Conservation (phyloP, 2,329 filamentous ascomycete genomes). For the Lithohypha guttulata region DNA sequence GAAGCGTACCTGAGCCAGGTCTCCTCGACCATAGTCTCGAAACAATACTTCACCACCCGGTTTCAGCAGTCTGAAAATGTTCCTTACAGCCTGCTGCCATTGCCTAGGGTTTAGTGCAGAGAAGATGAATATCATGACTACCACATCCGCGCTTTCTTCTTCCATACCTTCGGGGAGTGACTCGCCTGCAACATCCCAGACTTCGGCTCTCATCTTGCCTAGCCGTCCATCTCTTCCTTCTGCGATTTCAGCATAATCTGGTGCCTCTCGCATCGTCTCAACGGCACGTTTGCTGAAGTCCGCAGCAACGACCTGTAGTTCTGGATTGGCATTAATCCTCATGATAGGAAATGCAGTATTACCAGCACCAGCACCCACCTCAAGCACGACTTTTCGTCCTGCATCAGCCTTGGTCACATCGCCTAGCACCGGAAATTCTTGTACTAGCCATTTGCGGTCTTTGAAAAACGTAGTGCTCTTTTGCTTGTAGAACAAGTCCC, state of each 20-base stretch:
- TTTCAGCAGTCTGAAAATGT: slow-evolving; percentile 73
- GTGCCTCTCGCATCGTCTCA: slow-evolving; percentile 75
- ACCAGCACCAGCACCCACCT: slow-evolving; percentile 89
- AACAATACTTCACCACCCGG: slow-evolving; percentile 90
- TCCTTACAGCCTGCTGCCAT: slow-evolving; percentile 72
- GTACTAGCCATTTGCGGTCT: slow-evolving; percentile 89
- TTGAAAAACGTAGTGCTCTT: slow-evolving; percentile 98
- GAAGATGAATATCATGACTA: slow-evolving; percentile 95
- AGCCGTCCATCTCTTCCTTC: not conserved
- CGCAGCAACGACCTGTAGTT: slow-evolving; percentile 79
- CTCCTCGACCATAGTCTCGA: slow-evolving; percentile 90
- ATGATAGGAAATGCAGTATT: slow-evolving; percentile 94
- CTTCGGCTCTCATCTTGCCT: slow-evolving; percentile 66
- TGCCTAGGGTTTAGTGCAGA: slow-evolving; percentile 76
- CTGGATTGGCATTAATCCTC: slow-evolving; percentile 68
- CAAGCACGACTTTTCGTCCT: slow-evolving; percentile 62
- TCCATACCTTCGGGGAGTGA: slow-evolving; percentile 62
- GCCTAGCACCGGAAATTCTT: slow-evolving; percentile 85
- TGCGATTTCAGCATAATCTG: slow-evolving; percentile 55
- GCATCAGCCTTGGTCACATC: slow-evolving; percentile 61
- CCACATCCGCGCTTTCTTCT: slow-evolving; percentile 76
- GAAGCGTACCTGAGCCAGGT: slow-evolving; percentile 92
- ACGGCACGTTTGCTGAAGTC: slow-evolving; percentile 95
- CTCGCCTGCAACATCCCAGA: slow-evolving; percentile 78
- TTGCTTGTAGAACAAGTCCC: slow-evolving; percentile 97